A percentile compares a stretch with the other conserved stretches of the same genome.
phyloP scores from a whole-genome alignment of 495 filamentous ascomycete species.

The Daldinia concentrica region DNA sequence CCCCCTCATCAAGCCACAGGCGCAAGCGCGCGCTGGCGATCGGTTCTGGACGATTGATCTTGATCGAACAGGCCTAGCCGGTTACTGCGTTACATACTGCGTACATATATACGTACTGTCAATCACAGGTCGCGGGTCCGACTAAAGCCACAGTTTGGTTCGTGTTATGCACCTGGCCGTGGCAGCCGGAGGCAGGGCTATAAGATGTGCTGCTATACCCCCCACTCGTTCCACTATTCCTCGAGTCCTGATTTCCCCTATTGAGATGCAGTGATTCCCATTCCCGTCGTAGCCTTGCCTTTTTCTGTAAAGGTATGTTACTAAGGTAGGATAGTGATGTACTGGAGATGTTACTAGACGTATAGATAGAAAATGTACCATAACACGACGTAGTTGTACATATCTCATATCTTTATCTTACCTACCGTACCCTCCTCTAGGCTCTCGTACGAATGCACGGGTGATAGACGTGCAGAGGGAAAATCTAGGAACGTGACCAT shows the following conservation, averaged over 20 bases:
- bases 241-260: conserved; percentile 36
- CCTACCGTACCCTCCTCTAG: conserved; percentile 18
- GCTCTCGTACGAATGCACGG: conserved; percentile 30
- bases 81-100: conserved; percentile 19
- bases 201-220: conserved; percentile 48
- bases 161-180: conserved; percentile 48
- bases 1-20: conserved; percentile 32
- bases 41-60: conserved; percentile 42
- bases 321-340: conserved; percentile 27
- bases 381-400: conserved; percentile 23
- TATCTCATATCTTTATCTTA: conserved; percentile 15
- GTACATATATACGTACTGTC: conserved; percentile 13
- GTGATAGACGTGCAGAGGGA: conserved; percentile 31
- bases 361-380: conserved; percentile 25
- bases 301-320: conserved; percentile 34
- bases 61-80: conserved; percentile 37
- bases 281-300: conserved; percentile 37
- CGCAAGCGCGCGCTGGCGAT: conserved; percentile 38
- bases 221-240: conserved; percentile 30
- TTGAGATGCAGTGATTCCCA: conserved; percentile 32
- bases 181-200: conserved; percentile 44
- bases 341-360: background rate
- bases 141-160: conserved; percentile 43
- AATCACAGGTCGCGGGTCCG: conserved; percentile 39
- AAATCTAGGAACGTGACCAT: conserved; percentile 40